Conservation (phyloP, 1,139 yeast species). For the Blastobotrys apis region DNA sequence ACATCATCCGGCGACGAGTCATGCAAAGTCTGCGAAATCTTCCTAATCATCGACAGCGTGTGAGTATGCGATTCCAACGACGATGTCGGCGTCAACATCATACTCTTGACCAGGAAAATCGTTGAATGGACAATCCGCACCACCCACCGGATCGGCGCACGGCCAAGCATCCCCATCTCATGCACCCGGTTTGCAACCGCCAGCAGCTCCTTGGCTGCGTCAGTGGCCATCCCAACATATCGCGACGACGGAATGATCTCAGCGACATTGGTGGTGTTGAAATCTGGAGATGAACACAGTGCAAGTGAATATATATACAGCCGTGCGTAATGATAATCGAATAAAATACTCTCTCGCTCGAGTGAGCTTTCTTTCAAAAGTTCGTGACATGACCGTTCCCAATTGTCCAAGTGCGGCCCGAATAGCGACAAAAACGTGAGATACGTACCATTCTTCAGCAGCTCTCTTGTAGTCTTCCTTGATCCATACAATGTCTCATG, state of each 20-base stretch:
- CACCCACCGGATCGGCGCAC: conserved; percentile 89
- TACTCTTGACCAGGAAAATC: conserved; percentile 84
- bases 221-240: conserved; percentile 76
- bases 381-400: conserved; percentile 63
- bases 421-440: conserved; percentile 67
- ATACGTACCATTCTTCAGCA: conserved; percentile 50
- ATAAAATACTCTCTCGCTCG: conserved; percentile 66
- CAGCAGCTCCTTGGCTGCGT: conserved; percentile 77
- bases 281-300: conserved; percentile 33
- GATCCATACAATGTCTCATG: conserved; percentile 72
- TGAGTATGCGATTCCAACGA: conserved; percentile 47
- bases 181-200: conserved; percentile 70
- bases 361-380: conserved; percentile 52
- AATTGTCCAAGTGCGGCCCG: conserved; percentile 70
- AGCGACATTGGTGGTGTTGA: conserved; percentile 48
- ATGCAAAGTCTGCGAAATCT: conserved; percentile 67
- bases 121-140: conserved; percentile 86
- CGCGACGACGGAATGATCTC: conserved; percentile 71
- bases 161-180: conserved; percentile 53
- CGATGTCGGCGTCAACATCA: conserved; percentile 46
- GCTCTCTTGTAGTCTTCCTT: conserved; percentile 35
- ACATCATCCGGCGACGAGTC: conserved; percentile 89
- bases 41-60: conserved; percentile 61
- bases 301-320: conserved; percentile 82
- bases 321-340: conserved; percentile 81